Base-by-base conservation (phyloP, 768 basidiomycete genomes). In the Lactarius pseudohatsudake region DNA sequence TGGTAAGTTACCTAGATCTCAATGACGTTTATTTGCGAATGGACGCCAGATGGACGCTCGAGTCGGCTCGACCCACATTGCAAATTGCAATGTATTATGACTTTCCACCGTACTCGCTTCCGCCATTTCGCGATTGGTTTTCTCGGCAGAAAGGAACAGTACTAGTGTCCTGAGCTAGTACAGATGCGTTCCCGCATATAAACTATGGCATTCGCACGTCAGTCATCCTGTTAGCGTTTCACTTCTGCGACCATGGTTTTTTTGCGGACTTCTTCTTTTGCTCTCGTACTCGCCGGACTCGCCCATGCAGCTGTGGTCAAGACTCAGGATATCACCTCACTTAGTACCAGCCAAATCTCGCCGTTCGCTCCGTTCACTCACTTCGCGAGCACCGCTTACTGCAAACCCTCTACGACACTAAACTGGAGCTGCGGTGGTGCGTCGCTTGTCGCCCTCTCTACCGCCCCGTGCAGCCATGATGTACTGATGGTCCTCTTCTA, bases 321-420 rank as follows among this genome's bases (percentile, higher is more conserved):
- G 38, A 62, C 62, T 47, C 64, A 67, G 36, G 28, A n/a, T 9
- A 70, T 77, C 62, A 72, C 72, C 22, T 20, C 73, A 9, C 66
- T 76, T 15, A 61, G 65, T n/a, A 54, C 70, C 4, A 9, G 69
- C 11, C 70, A 76, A 69, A 74, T 78, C 69, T 58, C 50, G 16
- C 43, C 67, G 2, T 76, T 71, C 71, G 72, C 65, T 62, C 76
- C 76, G 32, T 77, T 71, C 71, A 70, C 74, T 0, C 69, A 65
- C 61, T 77, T 73, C 55, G 76, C 77, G 11, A 74, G 74, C 50
- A 69, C 76, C 0, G 77, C 73, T 18, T 77, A 78, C 67, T 78
- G 76, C 67, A 1, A 67, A 3, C 65, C 76, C 16, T 68, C 74
- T 3, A 65, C 62, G 53, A 76, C 75, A 11, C n/a, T 53, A 11